Percentiles rank a stretch among this genome's conserved stretches.
Evolutionary conservation across 2,329 filamentous ascomycete species (phyloP).

Genomic region (Pyrenochaeta sp.): DNA sequence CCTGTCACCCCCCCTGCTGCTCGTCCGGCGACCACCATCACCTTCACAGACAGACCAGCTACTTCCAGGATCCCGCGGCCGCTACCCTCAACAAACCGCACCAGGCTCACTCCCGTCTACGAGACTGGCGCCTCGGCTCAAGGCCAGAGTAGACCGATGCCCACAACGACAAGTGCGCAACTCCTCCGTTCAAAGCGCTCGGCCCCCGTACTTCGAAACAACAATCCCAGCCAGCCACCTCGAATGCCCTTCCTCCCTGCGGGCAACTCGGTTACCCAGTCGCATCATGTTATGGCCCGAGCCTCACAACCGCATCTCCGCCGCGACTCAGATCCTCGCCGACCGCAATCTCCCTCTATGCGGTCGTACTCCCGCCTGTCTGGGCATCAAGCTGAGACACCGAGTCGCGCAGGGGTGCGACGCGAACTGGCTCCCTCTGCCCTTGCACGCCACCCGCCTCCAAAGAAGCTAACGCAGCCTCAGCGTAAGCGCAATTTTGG

Average conservation of each 20-base stretch:
- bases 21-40: constrained; percentile 80
- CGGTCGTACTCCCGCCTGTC: constrained; percentile 59
- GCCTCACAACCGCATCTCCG: constrained; percentile 75
- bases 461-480: constrained; percentile 57
- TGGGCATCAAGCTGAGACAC: constrained; percentile 59
- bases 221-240: constrained; percentile 61
- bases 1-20: constrained; percentile 74
- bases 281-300: constrained; percentile 80
- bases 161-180: constrained; percentile 63
- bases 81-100: constrained; percentile 60
- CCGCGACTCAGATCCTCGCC: constrained; percentile 77
- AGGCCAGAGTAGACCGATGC: constrained; percentile 65
- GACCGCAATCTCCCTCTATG: constrained; percentile 56
- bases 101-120: constrained; percentile 87
- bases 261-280: constrained; percentile 75
- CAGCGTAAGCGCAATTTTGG: constrained; percentile 68
- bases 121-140: constrained; percentile 80
- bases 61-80: constrained; percentile 82
- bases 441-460: constrained; percentile 60
- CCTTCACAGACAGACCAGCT: constrained; percentile 79
- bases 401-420: constrained; percentile 55
- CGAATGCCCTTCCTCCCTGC: constrained; percentile 82
- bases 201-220: constrained; percentile 64
- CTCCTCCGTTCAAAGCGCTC: constrained; percentile 68
- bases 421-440: constrained; percentile 59